These are phyloP conservation scores for Aspergillus novofumigatus DNA, from an alignment of 2,329 filamentous ascomycete species.

Conservation along the genomic window DNA sequence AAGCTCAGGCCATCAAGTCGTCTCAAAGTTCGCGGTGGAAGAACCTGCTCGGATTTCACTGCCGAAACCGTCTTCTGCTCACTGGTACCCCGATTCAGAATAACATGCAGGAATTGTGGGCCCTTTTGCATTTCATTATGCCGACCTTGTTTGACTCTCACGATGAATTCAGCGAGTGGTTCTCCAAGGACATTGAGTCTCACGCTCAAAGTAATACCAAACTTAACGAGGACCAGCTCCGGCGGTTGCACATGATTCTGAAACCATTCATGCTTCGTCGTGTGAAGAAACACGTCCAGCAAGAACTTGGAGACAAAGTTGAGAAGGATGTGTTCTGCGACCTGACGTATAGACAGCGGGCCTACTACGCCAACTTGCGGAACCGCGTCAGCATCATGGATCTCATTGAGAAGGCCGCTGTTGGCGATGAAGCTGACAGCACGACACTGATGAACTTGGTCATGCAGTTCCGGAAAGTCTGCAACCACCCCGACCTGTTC, in stretches of 20 bases:
- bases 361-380: conserved; percentile 84
- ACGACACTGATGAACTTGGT: conserved; percentile 98
- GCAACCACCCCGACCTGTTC: conserved; percentile 96
- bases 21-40: conserved; percentile 97
- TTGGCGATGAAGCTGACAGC: conserved; percentile 90
- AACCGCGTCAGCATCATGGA: conserved; percentile 99
- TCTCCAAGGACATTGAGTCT: conserved; percentile 72
- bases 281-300: conserved; percentile 99
- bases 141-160: conserved; percentile 81
- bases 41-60: conserved; percentile 87
- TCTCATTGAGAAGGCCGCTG: conserved; percentile 91
- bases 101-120: conserved; percentile 99
- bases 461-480: conserved; percentile 99
- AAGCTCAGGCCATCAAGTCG: conserved; percentile 98
- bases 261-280: conserved; percentile 99
- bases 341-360: conserved; percentile 90
- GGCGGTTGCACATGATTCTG: conserved; percentile 95
- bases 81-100: conserved; percentile 98
- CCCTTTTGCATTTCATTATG: conserved; percentile 98
- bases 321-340: conserved; percentile 95
- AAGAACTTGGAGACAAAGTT: conserved; percentile 98
- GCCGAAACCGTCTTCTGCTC: conserved; percentile 85
- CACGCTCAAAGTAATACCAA: conserved; percentile 99
- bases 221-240: conserved; percentile 95
- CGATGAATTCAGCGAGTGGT: conserved; percentile 52